Conservation (phyloP, 352 stramenopile species). For the Blastocystis sp. region DNA sequence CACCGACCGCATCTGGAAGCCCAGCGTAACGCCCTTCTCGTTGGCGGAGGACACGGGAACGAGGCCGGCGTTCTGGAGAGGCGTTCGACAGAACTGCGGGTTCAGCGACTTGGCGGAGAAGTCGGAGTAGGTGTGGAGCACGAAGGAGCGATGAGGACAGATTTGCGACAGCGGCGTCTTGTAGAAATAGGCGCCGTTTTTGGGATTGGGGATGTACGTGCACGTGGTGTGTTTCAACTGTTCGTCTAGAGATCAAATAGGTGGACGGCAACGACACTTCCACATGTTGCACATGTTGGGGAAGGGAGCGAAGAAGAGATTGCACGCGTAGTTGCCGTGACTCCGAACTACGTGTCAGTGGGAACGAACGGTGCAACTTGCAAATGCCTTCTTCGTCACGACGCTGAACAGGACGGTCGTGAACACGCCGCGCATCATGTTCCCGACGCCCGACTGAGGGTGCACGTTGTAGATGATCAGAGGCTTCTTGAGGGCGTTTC, state of each 20-base stretch:
- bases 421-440: slow-evolving; percentile 62
- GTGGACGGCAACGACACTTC: background rate
- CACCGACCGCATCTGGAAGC: background rate
- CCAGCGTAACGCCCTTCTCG: background rate
- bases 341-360: background rate
- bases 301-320: slow-evolving; percentile 30
- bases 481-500: background rate
- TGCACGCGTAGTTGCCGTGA: background rate
- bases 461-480: slow-evolving; percentile 33
- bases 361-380: background rate
- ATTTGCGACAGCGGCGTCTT: background rate
- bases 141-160: background rate
- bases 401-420: slow-evolving; percentile 13
- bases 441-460: slow-evolving; percentile 45
- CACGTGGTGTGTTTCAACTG: background rate
- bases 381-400: background rate
- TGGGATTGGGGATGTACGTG: background rate
- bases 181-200: slow-evolving; percentile 2
- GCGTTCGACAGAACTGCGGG: background rate
- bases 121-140: slow-evolving; percentile 39
- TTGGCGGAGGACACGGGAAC: background rate
- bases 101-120: background rate
- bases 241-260: background rate
- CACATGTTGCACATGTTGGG: background rate
- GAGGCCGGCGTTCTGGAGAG: slow-evolving; percentile 1